Percentiles rank a stretch among this genome's conserved stretches.
Conservation (phyloP, 331 rosid species). For the Malus hybrid region DNA sequence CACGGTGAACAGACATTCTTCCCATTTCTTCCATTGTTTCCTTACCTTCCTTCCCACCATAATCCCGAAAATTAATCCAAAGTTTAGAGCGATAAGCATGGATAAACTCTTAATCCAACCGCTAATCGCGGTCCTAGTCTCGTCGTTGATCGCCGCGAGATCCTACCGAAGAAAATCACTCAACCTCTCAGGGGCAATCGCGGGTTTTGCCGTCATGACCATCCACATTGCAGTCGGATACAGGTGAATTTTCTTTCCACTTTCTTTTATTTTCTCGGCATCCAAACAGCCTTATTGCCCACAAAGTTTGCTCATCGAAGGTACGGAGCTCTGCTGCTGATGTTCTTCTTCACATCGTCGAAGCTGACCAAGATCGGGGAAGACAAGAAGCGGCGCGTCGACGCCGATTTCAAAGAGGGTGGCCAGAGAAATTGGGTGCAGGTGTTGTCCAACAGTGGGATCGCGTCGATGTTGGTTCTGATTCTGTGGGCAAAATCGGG, state of each 20-base stretch:
- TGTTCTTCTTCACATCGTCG: constrained; percentile 77
- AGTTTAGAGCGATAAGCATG: constrained; percentile 19
- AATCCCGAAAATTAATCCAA: not conserved
- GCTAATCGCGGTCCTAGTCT: constrained; percentile 32
- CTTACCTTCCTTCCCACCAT: not conserved
- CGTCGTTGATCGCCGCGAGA: constrained; percentile 41
- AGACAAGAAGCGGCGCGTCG: constrained; percentile 57
- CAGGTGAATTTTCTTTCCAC: constrained; percentile 36
- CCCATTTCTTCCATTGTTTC: not conserved
- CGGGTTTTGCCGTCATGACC: constrained; percentile 62
- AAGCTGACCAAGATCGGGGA: constrained; percentile 70
- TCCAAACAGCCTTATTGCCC: not conserved
- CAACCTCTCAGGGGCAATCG: constrained; percentile 64
- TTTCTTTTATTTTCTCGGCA: not conserved
- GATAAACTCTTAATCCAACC: constrained; percentile 32
- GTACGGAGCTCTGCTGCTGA: constrained; percentile 69
- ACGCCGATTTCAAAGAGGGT: constrained; percentile 77
- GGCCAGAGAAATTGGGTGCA: constrained; percentile 97
- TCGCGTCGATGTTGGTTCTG: constrained; percentile 61
- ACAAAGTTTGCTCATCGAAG: constrained; percentile 13
- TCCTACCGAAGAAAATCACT: constrained; percentile 62
- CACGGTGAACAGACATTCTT: not conserved
- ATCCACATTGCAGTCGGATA: constrained; percentile 50
- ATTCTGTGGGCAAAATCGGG: constrained; percentile 43
- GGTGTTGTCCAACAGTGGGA: constrained; percentile 70